Conservation (phyloP, 208 protist species). For the Angomonas deanei region DNA sequence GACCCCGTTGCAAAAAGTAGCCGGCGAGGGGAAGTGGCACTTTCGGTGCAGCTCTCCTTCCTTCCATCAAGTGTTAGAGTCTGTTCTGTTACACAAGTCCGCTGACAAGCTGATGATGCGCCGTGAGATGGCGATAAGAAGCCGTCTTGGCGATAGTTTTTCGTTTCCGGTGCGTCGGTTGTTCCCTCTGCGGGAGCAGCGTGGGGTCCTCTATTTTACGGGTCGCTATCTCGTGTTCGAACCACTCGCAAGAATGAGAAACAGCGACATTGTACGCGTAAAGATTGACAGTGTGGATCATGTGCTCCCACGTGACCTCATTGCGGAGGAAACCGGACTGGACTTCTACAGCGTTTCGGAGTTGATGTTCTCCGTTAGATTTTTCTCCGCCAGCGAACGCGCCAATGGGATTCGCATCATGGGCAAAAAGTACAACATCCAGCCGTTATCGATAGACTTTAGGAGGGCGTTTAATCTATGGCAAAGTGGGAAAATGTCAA, state of each 20-base stretch:
- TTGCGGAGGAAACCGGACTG: slow-evolving; percentile 34
- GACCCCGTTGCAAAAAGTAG: not conserved
- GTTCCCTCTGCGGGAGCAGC: slow-evolving; percentile 41
- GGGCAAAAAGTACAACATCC: slow-evolving; percentile 7
- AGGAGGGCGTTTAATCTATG: slow-evolving; percentile 17
- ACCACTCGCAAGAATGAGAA: slow-evolving; percentile 22
- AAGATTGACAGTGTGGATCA: slow-evolving; percentile 7
- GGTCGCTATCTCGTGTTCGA: slow-evolving; percentile 15
- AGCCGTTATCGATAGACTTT: slow-evolving; percentile 12
- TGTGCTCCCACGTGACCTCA: slow-evolving; percentile 29
- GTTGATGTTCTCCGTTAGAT: slow-evolving; percentile 21
- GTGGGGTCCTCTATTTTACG: slow-evolving; percentile 27
- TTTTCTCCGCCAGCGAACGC: slow-evolving; percentile 20
- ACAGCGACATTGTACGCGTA: slow-evolving; percentile 8
- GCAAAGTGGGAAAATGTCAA: slow-evolving; percentile 28
- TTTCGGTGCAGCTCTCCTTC: not conserved
- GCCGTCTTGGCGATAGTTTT: not conserved
- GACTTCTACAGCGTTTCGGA: slow-evolving; percentile 22
- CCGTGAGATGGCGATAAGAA: slow-evolving; percentile 10
- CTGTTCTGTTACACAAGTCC: not conserved
- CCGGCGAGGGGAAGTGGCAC: slow-evolving; percentile 1
- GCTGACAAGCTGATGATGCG: slow-evolving; percentile 13
- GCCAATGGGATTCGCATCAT: slow-evolving; percentile 18
- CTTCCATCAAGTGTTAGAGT: not conserved
- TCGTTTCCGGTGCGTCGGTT: slow-evolving; percentile 32